Evolutionary conservation across 2,329 filamentous ascomycete species (phyloP).

Genomic region (Onygenales sp.): DNA sequence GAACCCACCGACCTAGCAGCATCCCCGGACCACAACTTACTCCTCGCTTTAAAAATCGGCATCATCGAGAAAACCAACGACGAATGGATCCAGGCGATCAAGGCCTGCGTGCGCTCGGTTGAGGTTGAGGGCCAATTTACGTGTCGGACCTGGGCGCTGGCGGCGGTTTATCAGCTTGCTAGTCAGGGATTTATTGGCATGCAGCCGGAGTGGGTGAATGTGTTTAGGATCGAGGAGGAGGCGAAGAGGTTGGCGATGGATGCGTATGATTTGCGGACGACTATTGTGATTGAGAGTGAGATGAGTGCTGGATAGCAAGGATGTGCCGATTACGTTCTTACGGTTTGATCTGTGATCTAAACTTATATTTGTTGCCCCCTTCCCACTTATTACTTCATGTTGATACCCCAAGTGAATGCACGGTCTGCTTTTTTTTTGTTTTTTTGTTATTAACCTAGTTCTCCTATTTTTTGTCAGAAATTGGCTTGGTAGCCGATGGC

Average conservation of each 20-base stretch:
- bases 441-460: too few relatives aligned
- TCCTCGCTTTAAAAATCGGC: constrained; percentile 10
- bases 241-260: constrained; percentile 6
- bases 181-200: constrained; percentile 10
- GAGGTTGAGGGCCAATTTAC: constrained; percentile 8
- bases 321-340: too few relatives aligned
- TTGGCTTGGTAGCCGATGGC: too few relatives aligned
- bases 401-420: too few relatives aligned
- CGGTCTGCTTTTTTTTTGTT: too few relatives aligned
- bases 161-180: constrained; percentile 11
- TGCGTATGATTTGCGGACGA: background rate
- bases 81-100: constrained; percentile 10
- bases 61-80: constrained; percentile 6
- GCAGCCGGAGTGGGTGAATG: constrained; percentile 7
- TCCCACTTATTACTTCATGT: too few relatives aligned
- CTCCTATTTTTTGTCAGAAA: too few relatives aligned
- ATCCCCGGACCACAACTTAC: constrained; percentile 2
- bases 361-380: too few relatives aligned
- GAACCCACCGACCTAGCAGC: constrained; percentile 5
- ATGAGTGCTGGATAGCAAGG: background rate
- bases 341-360: too few relatives aligned
- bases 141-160: constrained; percentile 11
- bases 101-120: constrained; percentile 7
- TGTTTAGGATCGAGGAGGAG: constrained; percentile 9
- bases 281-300: background rate